Percentiles rank a stretch among this genome's conserved stretches.
Conservation (phyloP, 257 asterid species). For the Buddleja alternifolia region DNA sequence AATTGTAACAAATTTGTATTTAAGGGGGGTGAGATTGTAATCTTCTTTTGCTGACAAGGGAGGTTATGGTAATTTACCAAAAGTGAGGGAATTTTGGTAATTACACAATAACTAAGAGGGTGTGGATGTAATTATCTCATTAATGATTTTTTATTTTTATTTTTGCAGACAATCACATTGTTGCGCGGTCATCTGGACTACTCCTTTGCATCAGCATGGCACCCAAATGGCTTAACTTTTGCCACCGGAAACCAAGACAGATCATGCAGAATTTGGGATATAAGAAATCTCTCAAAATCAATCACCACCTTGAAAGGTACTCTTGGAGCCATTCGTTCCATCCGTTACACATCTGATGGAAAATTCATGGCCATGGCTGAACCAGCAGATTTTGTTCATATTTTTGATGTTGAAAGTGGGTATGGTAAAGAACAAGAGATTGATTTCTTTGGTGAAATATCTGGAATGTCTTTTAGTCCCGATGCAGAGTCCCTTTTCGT, state of each 20-base stretch:
- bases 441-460: slow-evolving; percentile 76
- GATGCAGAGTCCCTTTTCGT: slow-evolving; percentile 64
- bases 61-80: too few relatives aligned
- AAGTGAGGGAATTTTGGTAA: too few relatives aligned
- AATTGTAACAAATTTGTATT: too few relatives aligned
- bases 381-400: slow-evolving; percentile 74
- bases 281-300: slow-evolving; percentile 55
- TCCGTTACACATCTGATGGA: slow-evolving; percentile 73
- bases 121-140: too few relatives aligned
- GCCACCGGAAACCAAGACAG: slow-evolving; percentile 81
- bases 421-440: slow-evolving; percentile 65
- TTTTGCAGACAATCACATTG: slow-evolving; percentile 48
- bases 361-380: slow-evolving; percentile 78
- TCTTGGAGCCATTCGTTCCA: slow-evolving; percentile 68
- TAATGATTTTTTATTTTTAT: too few relatives aligned
- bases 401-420: slow-evolving; percentile 59
- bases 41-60: too few relatives aligned
- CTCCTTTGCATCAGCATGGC: slow-evolving; percentile 80
- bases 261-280: slow-evolving; percentile 69
- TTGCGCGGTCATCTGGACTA: slow-evolving; percentile 63
- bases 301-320: slow-evolving; percentile 53
- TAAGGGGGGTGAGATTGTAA: too few relatives aligned
- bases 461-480: slow-evolving; percentile 72
- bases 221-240: slow-evolving; percentile 59
- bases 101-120: too few relatives aligned